Percentiles rank a stretch among this genome's conserved stretches.
Evolutionary conservation across 2,329 filamentous ascomycete genomes (phyloP).

Genomic region (Beauveria bassiana): DNA sequence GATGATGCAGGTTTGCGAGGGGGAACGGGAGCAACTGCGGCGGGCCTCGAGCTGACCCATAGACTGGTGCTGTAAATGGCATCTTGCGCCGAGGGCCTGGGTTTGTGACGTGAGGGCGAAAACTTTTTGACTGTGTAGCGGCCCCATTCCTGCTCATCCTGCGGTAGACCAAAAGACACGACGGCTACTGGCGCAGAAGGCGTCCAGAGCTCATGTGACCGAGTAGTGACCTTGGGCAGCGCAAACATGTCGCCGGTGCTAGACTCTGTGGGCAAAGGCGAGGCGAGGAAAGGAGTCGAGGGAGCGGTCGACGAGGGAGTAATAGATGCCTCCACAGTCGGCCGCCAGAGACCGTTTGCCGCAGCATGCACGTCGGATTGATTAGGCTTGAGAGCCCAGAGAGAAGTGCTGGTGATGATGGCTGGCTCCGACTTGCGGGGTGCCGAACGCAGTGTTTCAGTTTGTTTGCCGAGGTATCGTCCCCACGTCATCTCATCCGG

Average conservation of each 20-base stretch:
- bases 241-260: conserved; percentile 7
- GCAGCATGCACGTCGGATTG: neutral
- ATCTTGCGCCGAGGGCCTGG: neutral
- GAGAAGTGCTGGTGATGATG: conserved; percentile 7
- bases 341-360: neutral
- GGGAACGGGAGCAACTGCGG: conserved; percentile 9
- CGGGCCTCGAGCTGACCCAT: neutral
- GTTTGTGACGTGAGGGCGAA: neutral
- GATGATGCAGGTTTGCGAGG: neutral
- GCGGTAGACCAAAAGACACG: neutral
- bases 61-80: neutral
- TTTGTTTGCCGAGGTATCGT: conserved; percentile 19
- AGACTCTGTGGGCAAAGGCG: conserved; percentile 13
- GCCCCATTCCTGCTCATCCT: neutral
- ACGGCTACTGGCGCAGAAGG: neutral
- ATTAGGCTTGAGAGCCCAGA: neutral
- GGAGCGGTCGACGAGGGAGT: conserved; percentile 5
- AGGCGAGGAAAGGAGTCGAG: conserved; percentile 12
- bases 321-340: neutral
- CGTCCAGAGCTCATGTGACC: conserved; percentile 5
- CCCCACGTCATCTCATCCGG: conserved; percentile 28
- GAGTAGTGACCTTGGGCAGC: conserved; percentile 11
- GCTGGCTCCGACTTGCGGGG: conserved; percentile 10
- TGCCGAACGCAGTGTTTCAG: conserved; percentile 5
- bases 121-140: neutral